A percentile compares a stretch with the other conserved stretches of the same genome.
phyloP scores from a whole-genome alignment of 495 filamentous ascomycete species.

The Neohortaea acidophila region DNA sequence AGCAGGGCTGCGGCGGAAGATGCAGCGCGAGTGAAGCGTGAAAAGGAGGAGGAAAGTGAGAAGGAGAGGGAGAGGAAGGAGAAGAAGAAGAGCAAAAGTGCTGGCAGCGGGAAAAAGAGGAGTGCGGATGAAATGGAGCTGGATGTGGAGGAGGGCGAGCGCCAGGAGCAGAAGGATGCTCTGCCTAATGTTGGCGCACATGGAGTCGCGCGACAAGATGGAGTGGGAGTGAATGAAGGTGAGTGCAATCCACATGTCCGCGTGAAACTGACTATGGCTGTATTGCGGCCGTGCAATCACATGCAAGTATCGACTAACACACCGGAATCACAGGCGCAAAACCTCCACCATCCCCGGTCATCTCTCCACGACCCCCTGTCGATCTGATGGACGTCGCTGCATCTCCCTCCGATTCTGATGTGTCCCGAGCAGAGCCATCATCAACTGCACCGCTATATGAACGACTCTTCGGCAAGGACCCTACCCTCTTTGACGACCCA shows the following conservation, averaged over 20 bases:
- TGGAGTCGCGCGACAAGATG: slow-evolving; percentile 29
- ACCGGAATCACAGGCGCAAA: slow-evolving; percentile 7
- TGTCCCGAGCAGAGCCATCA: slow-evolving; percentile 49
- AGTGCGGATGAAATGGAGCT: slow-evolving; percentile 13
- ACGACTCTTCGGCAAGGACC: slow-evolving; percentile 81
- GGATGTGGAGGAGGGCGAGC: slow-evolving; percentile 16
- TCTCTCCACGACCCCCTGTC: slow-evolving; percentile 5
- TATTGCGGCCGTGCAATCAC: neutral
- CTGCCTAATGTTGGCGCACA: slow-evolving; percentile 29
- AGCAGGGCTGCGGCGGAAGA: slow-evolving; percentile 22
- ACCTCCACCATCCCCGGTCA: slow-evolving; percentile 11
- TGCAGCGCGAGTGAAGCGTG: slow-evolving; percentile 9
- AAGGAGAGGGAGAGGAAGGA: slow-evolving; percentile 13
- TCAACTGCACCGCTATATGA: slow-evolving; percentile 57
- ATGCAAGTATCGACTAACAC: neutral
- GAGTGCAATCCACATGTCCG: slow-evolving; percentile 4
- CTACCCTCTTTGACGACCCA: slow-evolving; percentile 79
- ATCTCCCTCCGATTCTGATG: slow-evolving; percentile 13
- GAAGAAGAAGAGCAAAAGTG: slow-evolving; percentile 16
- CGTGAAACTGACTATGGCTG: neutral
- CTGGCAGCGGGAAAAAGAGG: slow-evolving; percentile 17
- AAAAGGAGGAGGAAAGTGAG: slow-evolving; percentile 13
- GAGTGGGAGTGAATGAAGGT: slow-evolving; percentile 28
- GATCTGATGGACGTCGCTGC: slow-evolving; percentile 15
- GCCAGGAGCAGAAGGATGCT: slow-evolving; percentile 21